These are phyloP conservation scores for Ophiocordyceps robertsii DNA, from an alignment of 2,329 filamentous ascomycete genomes.

Conservation along the genomic window DNA sequence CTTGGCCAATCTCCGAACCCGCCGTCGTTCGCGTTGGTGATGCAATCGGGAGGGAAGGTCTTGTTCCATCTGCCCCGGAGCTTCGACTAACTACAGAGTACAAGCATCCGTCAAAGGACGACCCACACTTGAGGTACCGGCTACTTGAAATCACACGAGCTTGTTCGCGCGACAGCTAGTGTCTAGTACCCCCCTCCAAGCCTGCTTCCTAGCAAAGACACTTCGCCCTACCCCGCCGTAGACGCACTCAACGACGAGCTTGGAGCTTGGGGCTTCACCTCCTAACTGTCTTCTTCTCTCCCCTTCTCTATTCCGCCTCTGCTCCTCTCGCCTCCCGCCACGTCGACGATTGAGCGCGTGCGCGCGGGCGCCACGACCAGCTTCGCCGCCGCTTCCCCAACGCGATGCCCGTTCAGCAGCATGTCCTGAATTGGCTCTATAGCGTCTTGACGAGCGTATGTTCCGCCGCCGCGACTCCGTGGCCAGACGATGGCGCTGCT, in stretches of 20 bases:
- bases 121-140: too few relatives aligned
- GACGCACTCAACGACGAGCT: background rate
- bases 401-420: slow-evolving; percentile 63
- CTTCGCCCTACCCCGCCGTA: background rate
- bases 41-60: too few relatives aligned
- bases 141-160: too few relatives aligned
- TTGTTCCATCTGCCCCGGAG: too few relatives aligned
- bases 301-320: background rate
- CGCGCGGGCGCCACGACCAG: background rate
- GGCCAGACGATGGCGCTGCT: background rate
- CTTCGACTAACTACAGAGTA: too few relatives aligned
- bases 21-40: too few relatives aligned
- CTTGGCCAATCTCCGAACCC: too few relatives aligned
- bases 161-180: background rate
- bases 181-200: background rate
- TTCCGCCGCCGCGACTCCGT: background rate
- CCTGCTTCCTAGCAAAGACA: background rate
- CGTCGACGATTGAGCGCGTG: background rate
- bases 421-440: slow-evolving; percentile 90
- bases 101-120: too few relatives aligned
- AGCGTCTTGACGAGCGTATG: slow-evolving; percentile 69
- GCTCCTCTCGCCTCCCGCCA: background rate
- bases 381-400: background rate
- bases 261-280: background rate
- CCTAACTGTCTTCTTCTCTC: background rate